Percentiles rank a stretch among this genome's conserved stretches.
phyloP scores from a whole-genome alignment of 768 basidiomycete genomes.

The Leccinellum albellum region DNA sequence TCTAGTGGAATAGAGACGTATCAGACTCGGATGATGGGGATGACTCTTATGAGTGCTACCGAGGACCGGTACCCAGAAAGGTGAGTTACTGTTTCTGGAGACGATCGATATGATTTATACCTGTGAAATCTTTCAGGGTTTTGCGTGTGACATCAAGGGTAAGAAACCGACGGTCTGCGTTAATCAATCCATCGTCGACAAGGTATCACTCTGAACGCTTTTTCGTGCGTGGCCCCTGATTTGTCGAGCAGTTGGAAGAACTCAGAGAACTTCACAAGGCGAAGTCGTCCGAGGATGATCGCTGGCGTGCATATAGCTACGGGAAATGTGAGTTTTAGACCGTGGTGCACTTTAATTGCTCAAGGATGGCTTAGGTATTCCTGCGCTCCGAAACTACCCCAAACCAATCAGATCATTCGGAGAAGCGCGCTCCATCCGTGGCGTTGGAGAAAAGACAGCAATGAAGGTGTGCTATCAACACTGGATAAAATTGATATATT shows the following conservation, averaged over 20 bases:
- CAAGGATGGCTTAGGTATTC: constrained; percentile 45
- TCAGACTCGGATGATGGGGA: constrained; percentile 33
- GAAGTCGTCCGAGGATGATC: constrained; percentile 56
- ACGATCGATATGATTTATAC: background rate
- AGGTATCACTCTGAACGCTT: constrained; percentile 38
- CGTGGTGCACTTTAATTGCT: background rate
- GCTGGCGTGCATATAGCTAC: constrained; percentile 65
- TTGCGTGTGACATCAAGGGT: constrained; percentile 57
- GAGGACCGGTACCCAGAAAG: constrained; percentile 26
- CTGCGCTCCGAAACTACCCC: constrained; percentile 51
- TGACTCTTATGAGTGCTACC: constrained; percentile 11
- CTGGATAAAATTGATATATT: background rate
- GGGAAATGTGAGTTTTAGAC: constrained; percentile 50
- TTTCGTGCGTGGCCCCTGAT: background rate
- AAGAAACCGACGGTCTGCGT: constrained; percentile 35
- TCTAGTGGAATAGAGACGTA: constrained; percentile 36
- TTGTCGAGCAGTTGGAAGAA: constrained; percentile 51
- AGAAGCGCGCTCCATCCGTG: constrained; percentile 57
- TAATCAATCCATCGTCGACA: constrained; percentile 75
- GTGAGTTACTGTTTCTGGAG: constrained; percentile 17
- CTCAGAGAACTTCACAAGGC: constrained; percentile 62
- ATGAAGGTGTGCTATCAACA: constrained; percentile 49
- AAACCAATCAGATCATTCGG: constrained; percentile 53
- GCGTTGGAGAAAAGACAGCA: constrained; percentile 74
- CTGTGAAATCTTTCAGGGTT: constrained; percentile 43